Conservation (phyloP, 768 basidiomycete genomes). For the Leucosporidium scottii region DNA sequence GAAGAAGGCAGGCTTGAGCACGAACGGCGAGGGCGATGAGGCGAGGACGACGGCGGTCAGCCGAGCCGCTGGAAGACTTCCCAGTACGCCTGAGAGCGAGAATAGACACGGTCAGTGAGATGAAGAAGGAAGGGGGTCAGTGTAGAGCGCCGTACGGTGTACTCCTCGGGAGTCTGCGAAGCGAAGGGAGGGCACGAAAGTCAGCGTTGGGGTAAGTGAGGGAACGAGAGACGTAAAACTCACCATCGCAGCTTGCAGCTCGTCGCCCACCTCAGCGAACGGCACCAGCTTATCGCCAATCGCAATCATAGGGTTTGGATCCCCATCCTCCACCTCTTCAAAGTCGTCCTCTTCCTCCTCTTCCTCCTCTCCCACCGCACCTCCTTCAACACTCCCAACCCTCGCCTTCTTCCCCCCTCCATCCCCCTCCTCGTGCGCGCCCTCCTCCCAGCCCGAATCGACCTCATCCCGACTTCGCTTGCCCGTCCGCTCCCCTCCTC, state of each 20-base stretch:
- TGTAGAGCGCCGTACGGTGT: constrained; percentile 11
- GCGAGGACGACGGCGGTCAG: too few species aligned
- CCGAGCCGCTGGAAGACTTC: too few species aligned
- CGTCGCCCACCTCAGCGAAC: constrained; percentile 78
- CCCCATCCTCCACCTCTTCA: constrained; percentile 35
- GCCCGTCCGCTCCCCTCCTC: constrained; percentile 1
- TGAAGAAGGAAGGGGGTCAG: neutral
- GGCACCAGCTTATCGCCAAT: constrained; percentile 69
- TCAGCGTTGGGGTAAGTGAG: too few species aligned
- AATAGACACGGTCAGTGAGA: neutral
- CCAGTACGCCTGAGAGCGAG: constrained; percentile 2
- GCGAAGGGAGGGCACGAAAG: neutral
- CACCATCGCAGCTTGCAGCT: constrained; percentile 42
- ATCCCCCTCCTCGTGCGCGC: constrained; percentile 49
- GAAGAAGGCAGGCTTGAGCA: too few species aligned
- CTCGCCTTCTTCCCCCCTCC: constrained; percentile 30
- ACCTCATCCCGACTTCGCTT: constrained; percentile 32
- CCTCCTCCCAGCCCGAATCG: constrained; percentile 35
- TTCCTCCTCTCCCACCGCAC: constrained; percentile 3
- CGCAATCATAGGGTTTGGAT: constrained; percentile 35
- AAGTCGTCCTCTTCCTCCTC: constrained; percentile 33
- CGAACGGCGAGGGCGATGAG: too few species aligned
- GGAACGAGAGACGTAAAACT: too few species aligned
- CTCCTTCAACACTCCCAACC: neutral
- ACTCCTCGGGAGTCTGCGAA: constrained; percentile 5